phyloP scores from a whole-genome alignment of 192 early-diverging fungal genomes.

The Rhizophagus prolifer region DNA sequence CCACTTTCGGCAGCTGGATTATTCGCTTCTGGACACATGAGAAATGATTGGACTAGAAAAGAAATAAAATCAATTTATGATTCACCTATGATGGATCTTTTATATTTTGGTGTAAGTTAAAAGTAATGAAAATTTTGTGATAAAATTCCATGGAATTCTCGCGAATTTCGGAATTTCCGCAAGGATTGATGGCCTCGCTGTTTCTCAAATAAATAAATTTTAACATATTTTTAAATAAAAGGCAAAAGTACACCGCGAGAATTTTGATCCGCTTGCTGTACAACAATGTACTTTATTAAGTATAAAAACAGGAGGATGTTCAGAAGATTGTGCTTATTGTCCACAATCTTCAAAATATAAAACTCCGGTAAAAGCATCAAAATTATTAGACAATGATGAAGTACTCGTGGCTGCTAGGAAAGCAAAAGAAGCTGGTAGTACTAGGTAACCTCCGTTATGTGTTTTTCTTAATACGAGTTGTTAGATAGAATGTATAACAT shows the following conservation, averaged over 20 bases:
- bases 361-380: constrained; percentile 66
- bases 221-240: constrained; percentile 27
- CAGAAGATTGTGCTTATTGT: constrained; percentile 83
- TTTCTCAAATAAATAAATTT: no score
- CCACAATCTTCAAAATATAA: constrained; percentile 76
- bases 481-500: not conserved
- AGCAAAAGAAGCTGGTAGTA: constrained; percentile 75
- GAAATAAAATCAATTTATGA: constrained; percentile 76
- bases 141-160: not conserved
- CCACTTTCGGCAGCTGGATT: constrained; percentile 47
- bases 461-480: constrained; percentile 7
- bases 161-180: not conserved
- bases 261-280: constrained; percentile 68
- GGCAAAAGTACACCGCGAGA: constrained; percentile 73
- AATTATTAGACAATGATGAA: constrained; percentile 67
- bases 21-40: constrained; percentile 47
- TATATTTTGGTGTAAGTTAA: constrained; percentile 67
- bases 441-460: constrained; percentile 42
- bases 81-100: constrained; percentile 72
- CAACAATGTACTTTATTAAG: constrained; percentile 79
- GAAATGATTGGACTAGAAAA: constrained; percentile 72
- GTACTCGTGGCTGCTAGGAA: constrained; percentile 68
- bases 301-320: constrained; percentile 85
- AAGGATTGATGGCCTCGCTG: not conserved
- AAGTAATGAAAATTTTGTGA: not conserved